Evolutionary conservation across 768 basidiomycete genomes (phyloP), one percentile per base, ranked within the genome.

Genomic region (Calocybe gangraenosa): DNA sequence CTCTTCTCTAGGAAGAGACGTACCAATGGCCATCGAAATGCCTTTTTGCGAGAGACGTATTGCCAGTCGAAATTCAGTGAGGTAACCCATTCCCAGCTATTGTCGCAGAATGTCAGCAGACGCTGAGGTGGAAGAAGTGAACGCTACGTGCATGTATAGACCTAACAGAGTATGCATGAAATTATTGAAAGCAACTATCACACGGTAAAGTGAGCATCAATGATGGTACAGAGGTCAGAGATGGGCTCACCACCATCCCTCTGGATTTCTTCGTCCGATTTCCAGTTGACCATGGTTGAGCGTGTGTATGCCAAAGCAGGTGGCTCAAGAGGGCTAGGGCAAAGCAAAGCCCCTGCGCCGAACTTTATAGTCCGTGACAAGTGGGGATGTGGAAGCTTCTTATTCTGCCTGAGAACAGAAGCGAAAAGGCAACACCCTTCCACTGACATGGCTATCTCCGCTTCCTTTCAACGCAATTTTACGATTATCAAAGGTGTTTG

Each of bases 21-120:
- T 57, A 85, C 82, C 78, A 86, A 63, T 40, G 84, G 83, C 84
- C 84, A 85, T 36, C 65, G 72, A 61, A 84, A 84, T 37, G 54
- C 66, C 53, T 74, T 77, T 62, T 73, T 73, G 34, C 82, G 69
- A 10, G 71, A 65, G 51, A 86, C 53, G 50, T 75, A 78, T 47
- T 78, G 67, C 78, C 78, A 83, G 60, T 86, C 84, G 53, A 84
- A 86, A 46, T 70, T 56, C 45, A 84, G 59, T 18, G 81, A 81
- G 8, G 74, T 76, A 50, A 74, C 69, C 65, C 79, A 81, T 59
- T 86, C 83, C 82, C 83, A 85, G 38, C 82, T 84, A 51, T 46
- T 28, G 25, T 11, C 25, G 25, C 11, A 11, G 11, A 5, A 28
- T 28, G 25, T 28, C 11, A 11, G 11, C 25, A 28, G 11, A 5